phyloP scores from a whole-genome alignment of 1,284 basidiomycete species.

The Sparassis latifolia region DNA sequence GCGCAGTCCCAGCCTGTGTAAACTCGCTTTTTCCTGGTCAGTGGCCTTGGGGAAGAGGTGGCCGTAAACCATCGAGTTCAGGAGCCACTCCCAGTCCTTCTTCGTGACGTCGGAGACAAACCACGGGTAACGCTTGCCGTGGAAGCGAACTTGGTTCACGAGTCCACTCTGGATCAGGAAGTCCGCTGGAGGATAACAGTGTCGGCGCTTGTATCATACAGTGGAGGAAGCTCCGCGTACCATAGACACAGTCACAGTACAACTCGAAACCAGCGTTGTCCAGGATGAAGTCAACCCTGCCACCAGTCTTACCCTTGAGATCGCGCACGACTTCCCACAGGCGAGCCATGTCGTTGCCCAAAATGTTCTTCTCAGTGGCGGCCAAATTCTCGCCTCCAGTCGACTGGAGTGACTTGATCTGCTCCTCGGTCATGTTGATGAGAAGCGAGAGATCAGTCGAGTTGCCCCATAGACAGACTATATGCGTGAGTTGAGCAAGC shows the following conservation, averaged over 20 bases:
- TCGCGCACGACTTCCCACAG: constrained; percentile 82
- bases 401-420: constrained; percentile 96
- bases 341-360: constrained; percentile 76
- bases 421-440: constrained; percentile 98
- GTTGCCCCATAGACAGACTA: constrained; percentile 93
- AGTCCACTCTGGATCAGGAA: constrained; percentile 90
- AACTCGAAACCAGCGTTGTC: constrained; percentile 93
- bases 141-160: constrained; percentile 84
- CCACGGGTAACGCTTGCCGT: constrained; percentile 88
- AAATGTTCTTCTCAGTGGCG: constrained; percentile 93
- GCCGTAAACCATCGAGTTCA: constrained; percentile 84
- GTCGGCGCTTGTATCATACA: neutral
- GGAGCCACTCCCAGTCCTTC: constrained; percentile 94
- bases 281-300: constrained; percentile 84
- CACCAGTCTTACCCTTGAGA: constrained; percentile 65
- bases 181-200: constrained; percentile 46
- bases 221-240: constrained; percentile 33
- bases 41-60: constrained; percentile 80
- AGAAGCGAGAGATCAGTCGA: constrained; percentile 95
- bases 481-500: neutral
- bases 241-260: constrained; percentile 95
- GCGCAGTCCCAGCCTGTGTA: constrained; percentile 75
- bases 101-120: constrained; percentile 96
- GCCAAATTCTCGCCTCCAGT: constrained; percentile 95
- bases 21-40: constrained; percentile 77